phyloP scores from a whole-genome alignment of 169 alveolate genomes.

The Plasmodium adleri region DNA sequence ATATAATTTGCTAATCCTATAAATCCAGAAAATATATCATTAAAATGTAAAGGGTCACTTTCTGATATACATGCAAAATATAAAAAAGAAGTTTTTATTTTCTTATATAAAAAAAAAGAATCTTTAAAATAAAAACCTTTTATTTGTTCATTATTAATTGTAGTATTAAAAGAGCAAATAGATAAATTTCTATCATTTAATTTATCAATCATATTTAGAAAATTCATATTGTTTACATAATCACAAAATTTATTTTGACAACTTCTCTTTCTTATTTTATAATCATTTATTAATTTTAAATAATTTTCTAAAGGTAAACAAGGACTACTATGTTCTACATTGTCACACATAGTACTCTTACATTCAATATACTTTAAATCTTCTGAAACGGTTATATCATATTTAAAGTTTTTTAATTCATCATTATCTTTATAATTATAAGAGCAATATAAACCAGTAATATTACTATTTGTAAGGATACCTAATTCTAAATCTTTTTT shows the following conservation, averaged over 20 bases:
- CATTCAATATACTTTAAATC: constrained; percentile 29
- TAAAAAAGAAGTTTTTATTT: not conserved
- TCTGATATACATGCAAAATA: constrained; percentile 54
- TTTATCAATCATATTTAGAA: constrained; percentile 19
- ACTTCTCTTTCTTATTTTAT: constrained; percentile 31
- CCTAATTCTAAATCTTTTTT: constrained; percentile 18
- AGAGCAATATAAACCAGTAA: constrained; percentile 51
- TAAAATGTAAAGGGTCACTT: constrained; percentile 13
- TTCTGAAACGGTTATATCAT: constrained; percentile 18
- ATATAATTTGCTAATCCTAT: constrained; percentile 36
- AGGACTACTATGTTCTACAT: not conserved
- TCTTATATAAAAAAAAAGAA: constrained; percentile 9
- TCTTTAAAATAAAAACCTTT: constrained; percentile 60
- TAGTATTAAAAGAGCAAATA: constrained; percentile 41
- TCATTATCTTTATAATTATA: constrained; percentile 6
- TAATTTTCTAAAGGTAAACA: constrained; percentile 23
- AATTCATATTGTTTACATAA: constrained; percentile 45
- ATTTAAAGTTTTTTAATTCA: constrained; percentile 15
- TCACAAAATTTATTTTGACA: constrained; percentile 39
- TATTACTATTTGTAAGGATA: constrained; percentile 9
- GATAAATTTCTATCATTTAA: constrained; percentile 32
- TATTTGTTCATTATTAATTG: constrained; percentile 14
- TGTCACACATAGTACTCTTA: constrained; percentile 9
- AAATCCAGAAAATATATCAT: constrained; percentile 44
- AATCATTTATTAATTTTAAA: constrained; percentile 20